phyloP scores from a whole-genome alignment of 2,329 filamentous ascomycete genomes.

The Tolypocladium endophyticum region DNA sequence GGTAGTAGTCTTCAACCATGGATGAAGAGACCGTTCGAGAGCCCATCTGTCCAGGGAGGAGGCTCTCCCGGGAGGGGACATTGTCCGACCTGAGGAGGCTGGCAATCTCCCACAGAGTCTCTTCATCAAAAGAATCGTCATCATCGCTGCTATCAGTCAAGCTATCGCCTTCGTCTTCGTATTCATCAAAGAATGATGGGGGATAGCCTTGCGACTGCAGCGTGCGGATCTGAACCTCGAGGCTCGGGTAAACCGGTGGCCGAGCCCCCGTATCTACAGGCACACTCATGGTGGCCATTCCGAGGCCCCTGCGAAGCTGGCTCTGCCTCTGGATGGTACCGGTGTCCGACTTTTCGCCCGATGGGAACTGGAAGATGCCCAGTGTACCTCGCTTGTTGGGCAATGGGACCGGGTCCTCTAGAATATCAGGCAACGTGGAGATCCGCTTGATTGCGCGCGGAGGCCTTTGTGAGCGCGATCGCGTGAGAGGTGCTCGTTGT shows the following conservation, averaged over 20 bases:
- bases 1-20: not conserved
- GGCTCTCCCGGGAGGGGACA: constrained; percentile 40
- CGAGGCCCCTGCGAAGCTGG: constrained; percentile 15
- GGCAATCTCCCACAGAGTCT: constrained; percentile 54
- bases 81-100: constrained; percentile 42
- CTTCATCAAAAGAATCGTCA: constrained; percentile 44
- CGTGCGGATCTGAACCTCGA: constrained; percentile 2
- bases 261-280: constrained; percentile 35
- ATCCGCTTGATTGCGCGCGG: constrained; percentile 44
- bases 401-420: constrained; percentile 50
- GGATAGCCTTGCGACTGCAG: constrained; percentile 24
- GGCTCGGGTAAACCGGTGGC: constrained; percentile 1
- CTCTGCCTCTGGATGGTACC: constrained; percentile 26
- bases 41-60: constrained; percentile 28
- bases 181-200: constrained; percentile 50
- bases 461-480: constrained; percentile 41
- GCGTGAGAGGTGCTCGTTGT: constrained; percentile 18
- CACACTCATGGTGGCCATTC: constrained; percentile 29
- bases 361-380: constrained; percentile 56
- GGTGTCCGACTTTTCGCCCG: constrained; percentile 52
- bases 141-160: constrained; percentile 20
- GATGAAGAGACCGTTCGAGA: not conserved
- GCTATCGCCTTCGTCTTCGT: constrained; percentile 34
- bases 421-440: constrained; percentile 51
- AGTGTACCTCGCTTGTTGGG: constrained; percentile 47